A percentile compares a stretch with the other conserved stretches of the same genome.
Evolutionary conservation across 306 rosid species (phyloP).

Genomic region (peach (Prunus persica)): DNA sequence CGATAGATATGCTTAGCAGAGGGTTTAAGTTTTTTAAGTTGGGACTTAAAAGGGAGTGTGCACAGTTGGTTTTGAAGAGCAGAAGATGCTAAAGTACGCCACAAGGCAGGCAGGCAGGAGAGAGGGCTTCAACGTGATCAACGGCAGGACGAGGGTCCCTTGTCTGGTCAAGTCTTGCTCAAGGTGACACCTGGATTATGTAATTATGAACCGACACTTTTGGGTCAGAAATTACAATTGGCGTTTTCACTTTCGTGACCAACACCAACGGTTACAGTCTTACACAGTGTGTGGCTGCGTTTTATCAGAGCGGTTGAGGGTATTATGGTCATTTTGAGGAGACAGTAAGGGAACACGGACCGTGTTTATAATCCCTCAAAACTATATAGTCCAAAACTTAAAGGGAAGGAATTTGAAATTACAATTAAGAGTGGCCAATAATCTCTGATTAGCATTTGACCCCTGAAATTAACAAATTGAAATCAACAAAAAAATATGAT

Average conservation of each 20-base stretch:
- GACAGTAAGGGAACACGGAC: background rate
- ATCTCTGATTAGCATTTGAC: background rate
- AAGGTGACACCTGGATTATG: background rate
- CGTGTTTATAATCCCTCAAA: background rate
- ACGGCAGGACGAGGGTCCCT: background rate
- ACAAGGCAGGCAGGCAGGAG: background rate
- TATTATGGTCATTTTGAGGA: background rate
- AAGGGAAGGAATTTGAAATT: background rate
- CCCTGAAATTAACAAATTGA: too few species aligned
- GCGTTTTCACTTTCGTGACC: background rate
- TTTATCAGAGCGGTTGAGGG: background rate
- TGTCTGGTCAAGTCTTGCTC: background rate
- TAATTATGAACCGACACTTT: constrained; percentile 4
- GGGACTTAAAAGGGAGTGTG: background rate
- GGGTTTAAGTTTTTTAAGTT: background rate
- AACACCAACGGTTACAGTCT: too few species aligned
- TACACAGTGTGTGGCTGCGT: background rate
- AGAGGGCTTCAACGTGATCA: background rate
- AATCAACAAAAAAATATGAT: too few species aligned
- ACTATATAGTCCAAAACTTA: background rate
- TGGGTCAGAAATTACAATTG: background rate
- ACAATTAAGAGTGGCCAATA: background rate
- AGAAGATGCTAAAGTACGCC: background rate
- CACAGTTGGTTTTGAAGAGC: background rate
- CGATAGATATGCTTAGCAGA: background rate